Evolutionary conservation across 2,329 filamentous ascomycete species (phyloP).

Genomic region (Septoria linicola): DNA sequence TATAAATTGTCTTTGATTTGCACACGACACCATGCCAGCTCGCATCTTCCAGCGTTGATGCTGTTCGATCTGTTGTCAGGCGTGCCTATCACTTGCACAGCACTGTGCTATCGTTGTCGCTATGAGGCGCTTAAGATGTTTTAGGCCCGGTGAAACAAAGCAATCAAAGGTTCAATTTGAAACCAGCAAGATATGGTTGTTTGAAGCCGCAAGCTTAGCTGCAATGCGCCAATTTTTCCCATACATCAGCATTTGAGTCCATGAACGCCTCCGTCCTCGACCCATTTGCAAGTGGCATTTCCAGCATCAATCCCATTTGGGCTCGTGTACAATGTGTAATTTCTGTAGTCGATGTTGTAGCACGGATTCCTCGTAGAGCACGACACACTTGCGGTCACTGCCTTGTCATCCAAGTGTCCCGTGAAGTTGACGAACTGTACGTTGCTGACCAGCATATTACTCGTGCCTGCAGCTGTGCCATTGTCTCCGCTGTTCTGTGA

Average conservation of each 20-base stretch:
- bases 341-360: slow-evolving; percentile 51
- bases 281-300: slow-evolving; percentile 41
- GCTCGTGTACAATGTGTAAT: slow-evolving; percentile 40
- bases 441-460: slow-evolving; percentile 52
- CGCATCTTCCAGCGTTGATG: too few species aligned
- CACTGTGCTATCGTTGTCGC: too few species aligned
- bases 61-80: too few species aligned
- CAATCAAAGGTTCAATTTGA: too few species aligned
- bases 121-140: too few species aligned
- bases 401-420: slow-evolving; percentile 41
- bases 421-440: slow-evolving; percentile 54
- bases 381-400: slow-evolving; percentile 44
- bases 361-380: slow-evolving; percentile 53
- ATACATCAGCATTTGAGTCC: slow-evolving; percentile 24
- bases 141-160: too few species aligned
- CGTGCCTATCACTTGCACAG: too few species aligned
- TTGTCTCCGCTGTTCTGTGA: slow-evolving; percentile 53
- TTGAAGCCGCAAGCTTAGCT: too few species aligned
- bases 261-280: slow-evolving; percentile 41
- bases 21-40: too few species aligned
- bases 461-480: slow-evolving; percentile 49
- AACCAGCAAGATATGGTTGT: too few species aligned
- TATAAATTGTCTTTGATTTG: too few species aligned
- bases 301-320: slow-evolving; percentile 38
- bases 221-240: too few species aligned